A percentile compares a stretch with the other conserved stretches of the same genome.
Conservation (phyloP, 306 rosid genomes). For the Cicer judaicum region DNA sequence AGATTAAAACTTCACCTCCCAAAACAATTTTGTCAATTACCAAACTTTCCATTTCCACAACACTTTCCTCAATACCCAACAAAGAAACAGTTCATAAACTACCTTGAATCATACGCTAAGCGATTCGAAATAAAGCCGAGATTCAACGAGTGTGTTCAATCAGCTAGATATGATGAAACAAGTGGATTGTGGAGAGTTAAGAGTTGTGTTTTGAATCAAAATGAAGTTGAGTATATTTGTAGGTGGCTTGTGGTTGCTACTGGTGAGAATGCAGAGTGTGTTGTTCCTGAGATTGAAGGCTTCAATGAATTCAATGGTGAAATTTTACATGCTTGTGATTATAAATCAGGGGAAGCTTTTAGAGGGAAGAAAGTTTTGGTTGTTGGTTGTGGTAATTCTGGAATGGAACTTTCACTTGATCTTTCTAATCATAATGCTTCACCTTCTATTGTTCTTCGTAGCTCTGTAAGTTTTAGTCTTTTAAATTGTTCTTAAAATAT, state of each 20-base stretch:
- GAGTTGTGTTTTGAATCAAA: slow-evolving; percentile 45
- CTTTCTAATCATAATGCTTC: slow-evolving; percentile 82
- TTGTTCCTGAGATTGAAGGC: slow-evolving; percentile 76
- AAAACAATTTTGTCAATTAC: slow-evolving; percentile 86
- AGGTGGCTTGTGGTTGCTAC: slow-evolving; percentile 91
- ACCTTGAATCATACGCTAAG: slow-evolving; percentile 71
- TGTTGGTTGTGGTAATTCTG: slow-evolving; percentile 95
- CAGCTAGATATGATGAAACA: slow-evolving; percentile 70
- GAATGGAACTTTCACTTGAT: slow-evolving; percentile 94
- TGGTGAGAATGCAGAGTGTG: slow-evolving; percentile 94
- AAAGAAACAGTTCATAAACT: slow-evolving; percentile 71
- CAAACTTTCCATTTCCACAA: slow-evolving; percentile 74
- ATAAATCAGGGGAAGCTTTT: slow-evolving; percentile 79
- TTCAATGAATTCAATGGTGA: slow-evolving; percentile 66
- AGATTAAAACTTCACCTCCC: slow-evolving; percentile 97
- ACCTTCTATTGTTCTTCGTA: slow-evolving; percentile 82
- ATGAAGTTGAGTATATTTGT: slow-evolving; percentile 77
- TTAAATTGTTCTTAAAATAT: too few relatives aligned
- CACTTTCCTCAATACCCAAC: slow-evolving; percentile 87
- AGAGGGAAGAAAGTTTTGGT: slow-evolving; percentile 84
- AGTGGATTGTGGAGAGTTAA: slow-evolving; percentile 77
- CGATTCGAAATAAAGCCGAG: slow-evolving; percentile 69
- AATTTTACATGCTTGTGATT: slow-evolving; percentile 70
- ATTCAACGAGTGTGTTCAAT: slow-evolving; percentile 77
- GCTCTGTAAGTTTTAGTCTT: slow-evolving; percentile 62